Conservation (phyloP, 257 asterid genomes). For the Ajuga chamaepitys region DNA sequence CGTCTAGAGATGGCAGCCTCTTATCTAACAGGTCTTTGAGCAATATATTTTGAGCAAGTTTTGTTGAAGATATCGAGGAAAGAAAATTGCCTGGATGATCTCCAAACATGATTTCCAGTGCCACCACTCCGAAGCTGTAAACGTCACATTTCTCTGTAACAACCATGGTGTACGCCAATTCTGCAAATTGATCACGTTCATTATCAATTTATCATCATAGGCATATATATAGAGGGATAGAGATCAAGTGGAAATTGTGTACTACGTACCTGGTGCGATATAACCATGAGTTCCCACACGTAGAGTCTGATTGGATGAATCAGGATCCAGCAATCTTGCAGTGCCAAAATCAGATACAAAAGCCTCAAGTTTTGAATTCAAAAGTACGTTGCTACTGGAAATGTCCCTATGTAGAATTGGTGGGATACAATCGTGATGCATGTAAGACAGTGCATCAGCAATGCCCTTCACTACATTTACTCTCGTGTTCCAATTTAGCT, state of each 20-base stretch:
- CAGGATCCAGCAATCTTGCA: conserved; percentile 13
- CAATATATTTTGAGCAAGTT: too few relatives aligned
- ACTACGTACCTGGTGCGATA: conserved; percentile 29
- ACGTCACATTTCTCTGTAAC: conserved; percentile 17
- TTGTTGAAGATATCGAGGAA: too few relatives aligned
- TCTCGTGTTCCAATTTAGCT: too few relatives aligned
- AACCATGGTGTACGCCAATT: too few relatives aligned
- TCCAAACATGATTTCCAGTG: conserved; percentile 13
- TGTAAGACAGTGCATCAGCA: conserved; percentile 6
- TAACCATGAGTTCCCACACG: conserved; percentile 13
- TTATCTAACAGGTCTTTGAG: too few relatives aligned
- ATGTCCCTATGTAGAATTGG: conserved; percentile 17
- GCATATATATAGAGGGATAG: too few relatives aligned
- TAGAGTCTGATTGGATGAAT: conserved; percentile 13
- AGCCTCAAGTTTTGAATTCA: conserved; percentile 10
- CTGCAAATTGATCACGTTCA: too few relatives aligned
- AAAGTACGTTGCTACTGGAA: conserved; percentile 9
- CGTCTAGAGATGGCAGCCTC: too few relatives aligned
- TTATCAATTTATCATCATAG: too few relatives aligned
- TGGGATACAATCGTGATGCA: conserved; percentile 7
- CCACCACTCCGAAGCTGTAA: too few relatives aligned
- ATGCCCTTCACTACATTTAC: too few relatives aligned
- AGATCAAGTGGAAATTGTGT: too few relatives aligned
- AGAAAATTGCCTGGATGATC: conserved; percentile 17
- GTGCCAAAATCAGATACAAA: conserved; percentile 9